Evolutionary conservation across 768 basidiomycete species (phyloP), one percentile per base, ranked within the genome.

Genomic region (Termitomyces bulborhizus): DNA sequence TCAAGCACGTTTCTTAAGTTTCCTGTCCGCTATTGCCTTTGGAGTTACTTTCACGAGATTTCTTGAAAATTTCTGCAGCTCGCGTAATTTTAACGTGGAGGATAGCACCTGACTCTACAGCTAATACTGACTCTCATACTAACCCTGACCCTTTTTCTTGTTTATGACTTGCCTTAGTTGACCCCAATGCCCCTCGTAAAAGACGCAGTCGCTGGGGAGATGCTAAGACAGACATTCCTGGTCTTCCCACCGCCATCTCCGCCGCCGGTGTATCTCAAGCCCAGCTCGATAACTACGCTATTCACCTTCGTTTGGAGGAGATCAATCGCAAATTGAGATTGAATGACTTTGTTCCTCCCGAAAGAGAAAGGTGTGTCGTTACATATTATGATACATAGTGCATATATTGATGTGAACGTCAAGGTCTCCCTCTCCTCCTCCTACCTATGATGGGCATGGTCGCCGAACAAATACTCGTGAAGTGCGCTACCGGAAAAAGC

Each of bases 131-230:
- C 75, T 73, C 12, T 72, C 56, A 71, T 76, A 85, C 84, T 86
- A 83, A 90, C 78, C 72, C 71, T 74, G 62, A 75, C 70, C 66
- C 63, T 65, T 73, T 64, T 72, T 69, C 58, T 65, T 65, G 59
- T 73, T 76, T 70, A 63, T 71, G 64, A 74, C 71, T 75, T 67
- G 70, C 62, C 62, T 64, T 71, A 90, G 89, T 84, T 79, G 85
- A 89, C 68, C 80, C 85, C 54, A 90, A 93, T 68, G 88, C 86
- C 61, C 85, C 93, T 62, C 87, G 95, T 60, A 98, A 98, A 76
- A 85, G 96, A 60, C 89, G 93, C 62, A 97, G 94, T 66, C 90
- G 97, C 55, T 99, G 95, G 95, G 97, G 97, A 61, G 96, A 97
- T 63, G 90, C 84, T 57, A 91, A 91, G 70, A 83, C 87, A 49